phyloP scores from a whole-genome alignment of 139 green algal species.

The Asterochloris erici region DNA sequence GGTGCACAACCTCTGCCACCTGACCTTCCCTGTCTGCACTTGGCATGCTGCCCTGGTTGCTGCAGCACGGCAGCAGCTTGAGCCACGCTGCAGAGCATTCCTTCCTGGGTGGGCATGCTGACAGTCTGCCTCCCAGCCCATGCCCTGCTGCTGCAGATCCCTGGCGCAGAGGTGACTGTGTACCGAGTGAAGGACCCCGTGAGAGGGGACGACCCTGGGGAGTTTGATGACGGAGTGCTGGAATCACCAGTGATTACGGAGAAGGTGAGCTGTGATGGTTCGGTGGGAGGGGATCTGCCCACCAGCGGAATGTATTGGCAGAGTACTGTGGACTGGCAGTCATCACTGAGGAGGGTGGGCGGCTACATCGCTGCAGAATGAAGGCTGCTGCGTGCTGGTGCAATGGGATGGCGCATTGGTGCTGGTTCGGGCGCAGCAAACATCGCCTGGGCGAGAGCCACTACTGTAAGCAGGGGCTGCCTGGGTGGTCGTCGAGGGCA shows the following conservation, averaged over 20 bases:
- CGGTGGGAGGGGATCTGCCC: neutral
- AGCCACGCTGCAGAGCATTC: too few relatives aligned
- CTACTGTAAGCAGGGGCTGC: too few relatives aligned
- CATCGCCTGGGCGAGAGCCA: neutral
- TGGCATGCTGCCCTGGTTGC: too few relatives aligned
- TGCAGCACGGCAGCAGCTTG: too few relatives aligned
- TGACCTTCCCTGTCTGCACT: too few relatives aligned
- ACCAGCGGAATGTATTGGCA: neutral
- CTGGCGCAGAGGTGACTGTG: conserved; percentile 31
- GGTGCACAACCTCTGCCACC: too few relatives aligned
- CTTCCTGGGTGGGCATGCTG: too few relatives aligned
- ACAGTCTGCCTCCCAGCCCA: neutral
- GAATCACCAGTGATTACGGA: conserved; percentile 23
- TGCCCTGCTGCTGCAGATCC: conserved; percentile 10
- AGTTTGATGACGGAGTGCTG: conserved; percentile 39
- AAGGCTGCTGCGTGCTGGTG: neutral
- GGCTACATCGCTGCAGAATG: neutral
- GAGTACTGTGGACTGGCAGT: too few relatives aligned
- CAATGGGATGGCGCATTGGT: neutral
- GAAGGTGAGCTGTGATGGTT: conserved; percentile 1
- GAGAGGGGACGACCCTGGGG: conserved; percentile 14
- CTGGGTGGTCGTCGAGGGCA: too few relatives aligned
- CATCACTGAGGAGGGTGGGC: too few relatives aligned
- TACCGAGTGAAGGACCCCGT: conserved; percentile 33
- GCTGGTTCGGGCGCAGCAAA: neutral